Base-by-base conservation (phyloP, 345 rosid genomes). In the thale cress (Arabidopsis thaliana) region DNA sequence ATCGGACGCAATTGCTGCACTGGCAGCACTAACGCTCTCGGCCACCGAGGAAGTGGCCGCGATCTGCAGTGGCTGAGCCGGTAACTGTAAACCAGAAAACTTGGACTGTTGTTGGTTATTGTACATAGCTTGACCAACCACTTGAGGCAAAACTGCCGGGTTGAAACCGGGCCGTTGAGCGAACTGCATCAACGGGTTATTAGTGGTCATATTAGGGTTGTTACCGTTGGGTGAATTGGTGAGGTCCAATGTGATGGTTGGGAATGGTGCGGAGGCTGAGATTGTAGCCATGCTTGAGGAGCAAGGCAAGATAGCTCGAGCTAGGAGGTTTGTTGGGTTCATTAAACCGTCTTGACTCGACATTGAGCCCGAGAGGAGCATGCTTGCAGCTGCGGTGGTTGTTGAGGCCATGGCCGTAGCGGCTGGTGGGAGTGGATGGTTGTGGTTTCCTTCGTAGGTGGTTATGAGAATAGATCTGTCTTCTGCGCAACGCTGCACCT, bases 341-440 rank as follows among this genome's bases (percentile, higher is more conserved):
- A 90, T 87, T 33, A 95, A 33, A 7, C 91, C 90, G 20, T 95
- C 99, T 42, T 89, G 87, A 75, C 94, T 95, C 1, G 98, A 85
- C 96, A 88, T 87, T n/a, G 99, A 90, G 0, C 99, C 99, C 0
- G 99, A 93, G 41, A 95, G 96, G 53, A 95, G 61, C 99, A 93
- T 95, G 65, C 72, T 90, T 3, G 96, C 98, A 0, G 99, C 99
- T 1, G 98, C 96, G 0, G 96, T 11, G n/a, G 99, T 95, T 7
- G 99, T 93, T 20, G 99, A 92, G 25, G 97, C 99, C 98, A 95
- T 95, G 4, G 98, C 88, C 90, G 93, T 85, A n/a, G 99, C 99
- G 0, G 99, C 94, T 7, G 97, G 94, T 4, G 99, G 99, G n/a
- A 95, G 82, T 5, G 96, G 99, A 70, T 95, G 99, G 77, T 90